Base-by-base conservation (phyloP, 1,284 basidiomycete genomes). In the Singerocomus rubriflavus region DNA sequence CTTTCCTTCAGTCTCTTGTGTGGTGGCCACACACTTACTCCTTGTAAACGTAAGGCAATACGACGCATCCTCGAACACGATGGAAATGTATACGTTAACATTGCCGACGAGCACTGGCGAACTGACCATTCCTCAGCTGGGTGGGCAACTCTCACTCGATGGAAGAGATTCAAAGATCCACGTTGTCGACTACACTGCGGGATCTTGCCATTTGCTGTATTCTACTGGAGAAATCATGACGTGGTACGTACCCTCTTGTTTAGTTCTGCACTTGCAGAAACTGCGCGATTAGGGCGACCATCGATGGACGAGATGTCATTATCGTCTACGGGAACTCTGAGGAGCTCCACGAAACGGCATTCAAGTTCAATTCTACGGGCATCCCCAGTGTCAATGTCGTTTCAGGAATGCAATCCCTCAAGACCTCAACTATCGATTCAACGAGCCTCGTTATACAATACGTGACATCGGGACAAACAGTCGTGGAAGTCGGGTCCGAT, bases 121-220 rank as follows among this genome's bases (percentile, higher is more conserved):
- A 29, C 53, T 79, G 17, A 70, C 64, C 5, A 61, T 77, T 37
- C 76, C 77, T 7, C 64, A 64, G 5, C 54, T 77, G 16, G 74
- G 75, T 7, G 74, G 73, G 32, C 62, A 61, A 16, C 65, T 78
- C 32, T 57, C 68, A 1, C 63, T 78, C 16, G 66, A 69, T 50
- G 76, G 77, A 11, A 75, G 72, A 57, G 78, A 80, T 56, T 77
- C 76, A 1, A 79, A 78, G 59, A 68, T 80, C 42, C 72, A 77
- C 49, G 71, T 79, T 13, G 73, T 75, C 2, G 75, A 78, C 53
- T 79, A 78, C 54, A 44, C 51, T 29, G 77, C 75, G 34, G 78
- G 78, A n/a, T 65, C 65, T 0, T 72, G 69, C 3, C 67, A 67
- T 30, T 44, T 81, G 34, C 54, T 79, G 0, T 81, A 79, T 50